A percentile compares a stretch with the other conserved stretches of the same genome.
Conservation (phyloP, 2,329 filamentous ascomycete species). For the Alternaria infectoria region DNA sequence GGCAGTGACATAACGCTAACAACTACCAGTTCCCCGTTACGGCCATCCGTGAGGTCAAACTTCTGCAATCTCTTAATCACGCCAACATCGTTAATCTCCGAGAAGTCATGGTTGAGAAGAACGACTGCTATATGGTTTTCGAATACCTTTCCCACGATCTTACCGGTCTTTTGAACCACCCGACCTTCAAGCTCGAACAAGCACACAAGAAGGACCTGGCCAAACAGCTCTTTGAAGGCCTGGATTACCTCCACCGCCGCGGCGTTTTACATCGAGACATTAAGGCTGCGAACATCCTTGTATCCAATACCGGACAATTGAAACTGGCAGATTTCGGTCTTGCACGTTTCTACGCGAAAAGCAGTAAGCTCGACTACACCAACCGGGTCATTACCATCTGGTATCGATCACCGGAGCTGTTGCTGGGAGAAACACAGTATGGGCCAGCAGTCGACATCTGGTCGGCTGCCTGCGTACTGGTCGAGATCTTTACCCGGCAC, state of each 20-base stretch:
- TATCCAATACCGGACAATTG: constrained; percentile 85
- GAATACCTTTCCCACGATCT: constrained; percentile 97
- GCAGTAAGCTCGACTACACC: constrained; percentile 90
- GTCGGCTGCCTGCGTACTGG: constrained; percentile 95
- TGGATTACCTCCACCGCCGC: constrained; percentile 90
- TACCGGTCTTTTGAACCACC: constrained; percentile 93
- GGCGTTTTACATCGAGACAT: constrained; percentile 98
- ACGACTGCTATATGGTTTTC: constrained; percentile 99
- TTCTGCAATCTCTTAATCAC: constrained; percentile 85
- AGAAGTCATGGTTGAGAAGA: constrained; percentile 97
- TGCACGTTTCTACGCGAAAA: constrained; percentile 94
- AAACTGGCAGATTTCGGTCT: constrained; percentile 97
- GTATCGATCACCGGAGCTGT: constrained; percentile 94
- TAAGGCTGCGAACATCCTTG: constrained; percentile 96
- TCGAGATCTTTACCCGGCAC: constrained; percentile 93
- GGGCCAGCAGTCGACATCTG: constrained; percentile 96
- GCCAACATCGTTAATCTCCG: constrained; percentile 81
- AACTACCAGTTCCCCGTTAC: constrained; percentile 75
- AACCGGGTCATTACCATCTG: constrained; percentile 99
- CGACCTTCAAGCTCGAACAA: constrained; percentile 81
- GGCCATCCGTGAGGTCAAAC: constrained; percentile 87
- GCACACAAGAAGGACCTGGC: constrained; percentile 93
- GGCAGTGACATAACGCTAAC: constrained; percentile 28
- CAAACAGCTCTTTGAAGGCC: constrained; percentile 88
- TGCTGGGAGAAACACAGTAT: constrained; percentile 93